Evolutionary conservation across 345 rosid species (phyloP), one percentile per base, ranked within the genome.

Genomic region (Pistacia integerrima): DNA sequence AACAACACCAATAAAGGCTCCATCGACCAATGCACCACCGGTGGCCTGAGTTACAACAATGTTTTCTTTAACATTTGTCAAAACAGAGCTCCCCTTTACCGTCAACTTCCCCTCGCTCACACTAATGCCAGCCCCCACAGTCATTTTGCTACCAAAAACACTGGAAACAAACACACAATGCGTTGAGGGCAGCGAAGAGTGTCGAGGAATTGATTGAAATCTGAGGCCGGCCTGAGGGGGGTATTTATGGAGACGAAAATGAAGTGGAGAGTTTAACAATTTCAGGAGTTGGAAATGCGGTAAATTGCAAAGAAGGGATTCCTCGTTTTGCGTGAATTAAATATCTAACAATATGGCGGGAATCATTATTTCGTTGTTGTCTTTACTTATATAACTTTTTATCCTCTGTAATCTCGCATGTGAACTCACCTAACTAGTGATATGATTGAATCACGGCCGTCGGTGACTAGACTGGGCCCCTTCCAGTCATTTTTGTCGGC

Each of bases 1-100:
- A 44, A 59, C 57, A 41, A 85, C 92, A 10, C 94, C 92, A 28
- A 90, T n/a, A 70, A 90, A 90, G 59, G 92, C 90, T 25, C 92
- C 92, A 77, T 82, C 82, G 65, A 79, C 35, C 60, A 80, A 70
- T n/a, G 81, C 82, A 52, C 61, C 81, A 5, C 85, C 84, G 7
- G 75, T 30, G 18, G 88, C 85, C 8, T 85, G 83, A 52, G 84
- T 76, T 69, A 88, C 79, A 74, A 78, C 78, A 36, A 90, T 75
- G 69, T 85, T 87, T 35, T 81, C 81, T 11, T 80, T 75, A 61
- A 90, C 86, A 59, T 85, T 84, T 38, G 81, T 73, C 72, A 90
- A 75, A 12, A 88, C 73, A 63, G 66, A 57, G 70, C 76, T 79
- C 65, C 90, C 92, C 64, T 78, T 80, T 70, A 87, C 90, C 85